Base-by-base conservation (phyloP, 257 asterid genomes). In the Gentiana straminea region DNA sequence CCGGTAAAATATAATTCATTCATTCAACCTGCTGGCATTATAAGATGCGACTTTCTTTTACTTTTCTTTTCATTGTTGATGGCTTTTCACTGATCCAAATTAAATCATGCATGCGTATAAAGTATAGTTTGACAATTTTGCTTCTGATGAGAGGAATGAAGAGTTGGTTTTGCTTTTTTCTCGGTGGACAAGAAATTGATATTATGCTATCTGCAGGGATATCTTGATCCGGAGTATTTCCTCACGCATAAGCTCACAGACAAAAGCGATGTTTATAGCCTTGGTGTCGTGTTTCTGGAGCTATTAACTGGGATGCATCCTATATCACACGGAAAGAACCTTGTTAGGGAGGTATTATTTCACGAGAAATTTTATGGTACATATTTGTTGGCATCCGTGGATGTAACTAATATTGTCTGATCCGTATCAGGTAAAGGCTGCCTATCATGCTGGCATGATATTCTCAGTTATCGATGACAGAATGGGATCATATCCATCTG, bases 221-320 rank as follows among this genome's bases (percentile, higher is more conserved):
- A 92, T 61, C 97, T 92, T 52, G 99, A 92, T 70, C 99, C 99
- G 1, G 99, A 92, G 73, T 92, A 92, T 58, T 88, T 92, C 70
- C 72, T 92, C 54, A 92, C 99, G 9, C 95, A 79, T 55, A 86
- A 88, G 76, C 75, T 92, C 64, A 92, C 99, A 0, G 97, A 92
- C 79, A 92, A 88, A 69, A 92, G 99, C 38, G 99, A 92, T 46
- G 97, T 92, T 56, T 92, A 92, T 53, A 92, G 97, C 66, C 94
- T 88, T 52, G 99, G 99, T 36, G 97, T 92, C 34, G 97, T 92
- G 8, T 86, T 92, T 69, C 82, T 92, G 12, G 97, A 92, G 78
- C 75, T 88, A 52, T 68, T 92, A 67, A 88, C 97, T 0, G 99
- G 91, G 63, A 81, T 77, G 97, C 97, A 83, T 47, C 99, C 99